These are phyloP conservation scores for Penicillium aurantiogriseum DNA, from an alignment of 2,329 filamentous ascomycete species.

Conservation along the genomic window DNA sequence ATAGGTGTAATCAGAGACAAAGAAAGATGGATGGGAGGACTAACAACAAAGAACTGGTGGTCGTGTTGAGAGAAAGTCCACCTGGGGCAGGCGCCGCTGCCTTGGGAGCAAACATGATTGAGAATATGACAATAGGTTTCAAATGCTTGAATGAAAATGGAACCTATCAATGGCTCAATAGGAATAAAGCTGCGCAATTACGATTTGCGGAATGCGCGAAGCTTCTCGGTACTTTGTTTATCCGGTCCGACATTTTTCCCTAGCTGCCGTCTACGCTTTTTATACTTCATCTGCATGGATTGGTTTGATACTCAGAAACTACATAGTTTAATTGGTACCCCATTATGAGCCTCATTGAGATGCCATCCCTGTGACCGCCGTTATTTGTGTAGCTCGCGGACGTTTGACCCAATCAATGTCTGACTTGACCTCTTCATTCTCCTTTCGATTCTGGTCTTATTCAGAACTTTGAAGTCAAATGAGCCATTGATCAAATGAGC, in stretches of 20 bases:
- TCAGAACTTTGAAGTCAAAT: neutral
- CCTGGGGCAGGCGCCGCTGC: conserved; percentile 32
- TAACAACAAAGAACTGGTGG: conserved; percentile 50
- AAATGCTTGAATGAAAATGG: conserved; percentile 8
- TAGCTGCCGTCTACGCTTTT: neutral
- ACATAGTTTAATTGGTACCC: neutral
- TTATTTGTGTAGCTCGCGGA: neutral
- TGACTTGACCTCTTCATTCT: neutral
- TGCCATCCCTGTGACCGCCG: neutral
- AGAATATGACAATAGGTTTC: conserved; percentile 12
- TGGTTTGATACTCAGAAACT: neutral
- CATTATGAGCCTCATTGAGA: neutral
- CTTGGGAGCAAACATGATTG: conserved; percentile 39
- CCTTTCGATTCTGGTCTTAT: neutral
- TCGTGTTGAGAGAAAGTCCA: conserved; percentile 55
- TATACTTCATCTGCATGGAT: neutral
- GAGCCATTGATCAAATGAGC: neutral
- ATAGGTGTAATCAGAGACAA: conserved; percentile 4
- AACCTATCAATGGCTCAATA: conserved; percentile 1
- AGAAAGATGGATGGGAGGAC: conserved; percentile 20
- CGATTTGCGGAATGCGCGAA: conserved; percentile 21
- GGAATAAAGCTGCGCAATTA: conserved; percentile 2
- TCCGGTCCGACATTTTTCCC: conserved; percentile 8
- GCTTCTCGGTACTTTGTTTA: conserved; percentile 15
- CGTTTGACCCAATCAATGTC: neutral